Evolutionary conservation across 306 rosid species (phyloP).

Genomic region (Acmispon strigosus): DNA sequence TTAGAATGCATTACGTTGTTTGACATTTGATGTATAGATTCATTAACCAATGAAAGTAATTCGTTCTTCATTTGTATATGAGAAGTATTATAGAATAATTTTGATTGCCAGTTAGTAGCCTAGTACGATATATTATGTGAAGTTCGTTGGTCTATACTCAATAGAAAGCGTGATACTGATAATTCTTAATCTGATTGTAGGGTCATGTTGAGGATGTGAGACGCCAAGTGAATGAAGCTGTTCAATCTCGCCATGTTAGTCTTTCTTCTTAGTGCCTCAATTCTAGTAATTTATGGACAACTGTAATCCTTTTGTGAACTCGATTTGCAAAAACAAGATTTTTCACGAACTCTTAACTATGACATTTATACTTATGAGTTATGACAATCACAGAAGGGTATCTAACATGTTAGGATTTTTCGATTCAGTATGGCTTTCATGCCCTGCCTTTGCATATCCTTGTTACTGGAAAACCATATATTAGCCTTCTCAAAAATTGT

Average conservation of each 20-base stretch:
- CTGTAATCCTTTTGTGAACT: slow-evolving; percentile 4
- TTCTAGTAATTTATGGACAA: not conserved
- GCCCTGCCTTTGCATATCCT: not conserved
- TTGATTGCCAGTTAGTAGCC: not conserved
- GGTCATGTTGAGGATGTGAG: slow-evolving; percentile 88
- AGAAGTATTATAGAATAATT: not conserved
- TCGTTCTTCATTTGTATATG: not conserved
- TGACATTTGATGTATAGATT: not conserved
- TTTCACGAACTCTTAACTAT: not conserved
- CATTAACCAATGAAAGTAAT: not conserved
- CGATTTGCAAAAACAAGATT: not conserved
- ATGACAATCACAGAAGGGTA: not conserved
- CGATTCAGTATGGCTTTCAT: not conserved
- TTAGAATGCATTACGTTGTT: not conserved
- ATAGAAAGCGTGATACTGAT: not conserved
- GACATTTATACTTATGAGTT: not conserved
- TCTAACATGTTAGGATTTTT: slow-evolving; percentile 7
- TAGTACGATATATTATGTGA: not conserved
- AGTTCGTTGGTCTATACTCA: not conserved
- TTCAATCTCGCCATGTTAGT: slow-evolving; percentile 90
- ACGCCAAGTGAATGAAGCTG: slow-evolving; percentile 89
- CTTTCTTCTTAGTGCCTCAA: slow-evolving; percentile 22
- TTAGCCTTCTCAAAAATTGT: not conserved
- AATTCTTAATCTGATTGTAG: slow-evolving; percentile 41
- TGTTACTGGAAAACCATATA: slow-evolving; percentile 1